Evolutionary conservation across 176 grass and related monocot species (phyloP), one percentile per base, ranked within the genome.

Genomic region (Oryza rufipogon): DNA sequence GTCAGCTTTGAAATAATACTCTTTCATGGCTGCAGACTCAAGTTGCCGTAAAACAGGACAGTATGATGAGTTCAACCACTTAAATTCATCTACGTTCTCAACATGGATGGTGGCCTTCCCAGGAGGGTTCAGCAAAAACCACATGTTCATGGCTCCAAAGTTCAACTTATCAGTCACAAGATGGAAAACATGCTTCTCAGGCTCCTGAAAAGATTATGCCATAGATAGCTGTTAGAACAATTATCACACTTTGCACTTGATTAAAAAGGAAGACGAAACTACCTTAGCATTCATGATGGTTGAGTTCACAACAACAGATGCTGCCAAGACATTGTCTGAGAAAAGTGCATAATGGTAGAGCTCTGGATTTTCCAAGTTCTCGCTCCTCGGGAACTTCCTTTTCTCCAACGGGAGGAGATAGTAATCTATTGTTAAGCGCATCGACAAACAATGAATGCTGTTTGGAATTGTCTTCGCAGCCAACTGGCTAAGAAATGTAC

Each of bases 141-240:
- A 99, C 96, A 99, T 99, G 89, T 92, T 99, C 96, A 99, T 96
- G 36, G 96, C 93, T 88, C 93, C 96, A 69, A 99, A 96, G 81
- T 99, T 96, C 84, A 99, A 90, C 86, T 99, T 99, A 85, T 99
- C 93, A 74, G 96, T 96, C 71, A 99, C 96, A 44, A 99, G 91
- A 91, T 99, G 96, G 75, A 99, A 96, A 75, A 99, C 93, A 92
- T 99, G 96, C 88, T 94, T 99, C 71, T 95, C 93, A 26, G 96
- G 93, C 68, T 99, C 93, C 96, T 99, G 89, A 80, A 82, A 70
- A 71, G 69, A 48, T 79, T 71, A 23, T 60, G 65, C 15, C 34
- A 67, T 83, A 13, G 7, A 73, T 68, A 46, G 41, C 17, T 26
- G 44, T 66, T 70, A 54, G 11, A 58, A 79, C 51, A 42, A 61